These are phyloP conservation scores for Lactifluus hygrophoroides DNA, from an alignment of 768 basidiomycete species.

Conservation along the genomic window DNA sequence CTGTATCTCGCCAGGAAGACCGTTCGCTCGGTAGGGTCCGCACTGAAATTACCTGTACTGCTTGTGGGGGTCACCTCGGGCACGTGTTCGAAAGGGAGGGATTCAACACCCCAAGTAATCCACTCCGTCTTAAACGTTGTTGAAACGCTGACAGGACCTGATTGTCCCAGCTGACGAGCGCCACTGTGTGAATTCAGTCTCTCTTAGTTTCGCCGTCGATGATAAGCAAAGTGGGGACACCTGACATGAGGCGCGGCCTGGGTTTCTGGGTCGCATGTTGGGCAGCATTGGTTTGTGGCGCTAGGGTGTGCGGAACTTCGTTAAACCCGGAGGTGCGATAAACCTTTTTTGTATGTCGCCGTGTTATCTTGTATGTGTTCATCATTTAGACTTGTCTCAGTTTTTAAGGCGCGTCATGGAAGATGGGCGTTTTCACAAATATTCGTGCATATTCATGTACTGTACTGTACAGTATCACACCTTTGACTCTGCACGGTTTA, in stretches of 20 bases:
- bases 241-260: background rate
- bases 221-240: slow-evolving; percentile 13
- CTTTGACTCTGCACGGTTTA: no score
- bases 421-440: no score
- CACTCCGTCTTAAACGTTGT: background rate
- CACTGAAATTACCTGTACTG: slow-evolving; percentile 82
- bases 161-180: slow-evolving; percentile 60
- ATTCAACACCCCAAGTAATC: slow-evolving; percentile 61
- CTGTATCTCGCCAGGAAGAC: slow-evolving; percentile 75
- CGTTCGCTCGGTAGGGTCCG: slow-evolving; percentile 53
- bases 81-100: slow-evolving; percentile 95
- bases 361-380: no score
- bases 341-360: background rate
- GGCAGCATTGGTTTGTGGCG: background rate
- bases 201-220: slow-evolving; percentile 63
- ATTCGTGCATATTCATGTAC: no score
- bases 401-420: no score
- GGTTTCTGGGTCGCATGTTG: background rate
- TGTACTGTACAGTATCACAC: no score
- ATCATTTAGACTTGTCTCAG: no score
- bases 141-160: background rate
- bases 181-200: slow-evolving; percentile 87
- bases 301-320: background rate
- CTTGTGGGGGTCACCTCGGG: slow-evolving; percentile 89
- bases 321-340: background rate